Evolutionary conservation across 768 basidiomycete species (phyloP).

Genomic region (Pleurotus tuoliensis): DNA sequence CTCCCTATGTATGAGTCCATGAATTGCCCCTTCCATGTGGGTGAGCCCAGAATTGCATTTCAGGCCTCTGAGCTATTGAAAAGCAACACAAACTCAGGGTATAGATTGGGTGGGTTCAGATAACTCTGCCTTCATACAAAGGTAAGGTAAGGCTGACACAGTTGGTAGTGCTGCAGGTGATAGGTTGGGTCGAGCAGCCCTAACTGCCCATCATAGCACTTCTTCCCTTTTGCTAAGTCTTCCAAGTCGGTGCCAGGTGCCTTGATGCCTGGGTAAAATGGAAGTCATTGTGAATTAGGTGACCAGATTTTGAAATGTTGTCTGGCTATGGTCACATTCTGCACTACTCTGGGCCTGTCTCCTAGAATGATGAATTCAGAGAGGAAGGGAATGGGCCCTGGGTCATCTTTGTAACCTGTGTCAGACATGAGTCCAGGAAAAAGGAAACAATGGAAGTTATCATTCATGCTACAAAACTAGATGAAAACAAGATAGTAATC

Average conservation of each 20-base stretch:
- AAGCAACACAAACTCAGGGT: no score
- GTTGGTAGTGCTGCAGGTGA: neutral
- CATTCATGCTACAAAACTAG: neutral
- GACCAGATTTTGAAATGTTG: constrained; percentile 1
- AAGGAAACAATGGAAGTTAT: neutral
- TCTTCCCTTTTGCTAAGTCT: neutral
- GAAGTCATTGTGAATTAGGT: neutral
- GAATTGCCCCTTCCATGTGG: no score
- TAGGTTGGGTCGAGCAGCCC: neutral
- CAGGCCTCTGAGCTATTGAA: no score
- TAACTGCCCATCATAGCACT: neutral
- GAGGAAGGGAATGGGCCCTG: neutral
- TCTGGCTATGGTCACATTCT: neutral
- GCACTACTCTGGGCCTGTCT: no score
- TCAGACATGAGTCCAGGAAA: neutral
- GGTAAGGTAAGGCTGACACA: neutral
- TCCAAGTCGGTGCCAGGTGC: neutral
- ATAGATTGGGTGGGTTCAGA: no score
- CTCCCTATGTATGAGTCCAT: no score
- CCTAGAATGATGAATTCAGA: neutral
- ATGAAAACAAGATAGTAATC: no score
- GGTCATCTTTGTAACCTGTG: neutral
- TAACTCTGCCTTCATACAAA: neutral
- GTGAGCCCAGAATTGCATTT: no score
- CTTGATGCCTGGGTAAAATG: neutral